Base-by-base conservation (phyloP, 176 grass and related monocot genomes). In the Ensete glaucum region DNA sequence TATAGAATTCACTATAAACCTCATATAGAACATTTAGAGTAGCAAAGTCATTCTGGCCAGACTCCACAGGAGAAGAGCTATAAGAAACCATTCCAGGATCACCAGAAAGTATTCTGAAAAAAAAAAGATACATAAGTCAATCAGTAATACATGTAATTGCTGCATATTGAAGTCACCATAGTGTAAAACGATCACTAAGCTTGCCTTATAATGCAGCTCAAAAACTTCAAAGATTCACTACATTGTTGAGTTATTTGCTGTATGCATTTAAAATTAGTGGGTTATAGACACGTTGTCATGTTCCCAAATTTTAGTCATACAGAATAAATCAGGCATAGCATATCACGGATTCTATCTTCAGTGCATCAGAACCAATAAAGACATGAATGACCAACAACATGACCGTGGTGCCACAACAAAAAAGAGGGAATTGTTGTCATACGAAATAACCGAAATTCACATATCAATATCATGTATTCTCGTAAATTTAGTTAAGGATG, bases 101-200 rank as follows among this genome's bases (percentile, higher is more conserved):
- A 87, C 86, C 69, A 79, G 95, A 94, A 27, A 99, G 91, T 84
- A 99, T 91, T 78, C 95, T 99, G 84, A 72, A 91, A 84, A 13
- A 56, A 68, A 50, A 73, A 8, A 54, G 74, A 43, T 9, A 58
- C 11, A 74, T 7, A 56, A 74, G 52, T 21, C 21, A 21, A 21
- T 11, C 22, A 21, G 69, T 51, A n/a, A 11, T 71, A 10, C 10
- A 51, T 74, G 25, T 74, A 74, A 17, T 57, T 74, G 52, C 24
- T 43, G 50, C 21, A 54, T 26, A 73, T 73, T 17, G 11, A 26
- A 68, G 25, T 25, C 10, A 43, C 23, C 65, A 60, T 60, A 6
- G 57, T 60, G 57, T 17, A 60, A 60, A n/a, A 60, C 4, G n/a
- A 60, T n/a, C 57, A 60, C 17, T 4, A 60, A 0, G 34, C 34